A percentile compares a stretch with the other conserved stretches of the same genome.
phyloP scores from a whole-genome alignment of 1,284 basidiomycete species.

The Fomitopsis betulina region DNA sequence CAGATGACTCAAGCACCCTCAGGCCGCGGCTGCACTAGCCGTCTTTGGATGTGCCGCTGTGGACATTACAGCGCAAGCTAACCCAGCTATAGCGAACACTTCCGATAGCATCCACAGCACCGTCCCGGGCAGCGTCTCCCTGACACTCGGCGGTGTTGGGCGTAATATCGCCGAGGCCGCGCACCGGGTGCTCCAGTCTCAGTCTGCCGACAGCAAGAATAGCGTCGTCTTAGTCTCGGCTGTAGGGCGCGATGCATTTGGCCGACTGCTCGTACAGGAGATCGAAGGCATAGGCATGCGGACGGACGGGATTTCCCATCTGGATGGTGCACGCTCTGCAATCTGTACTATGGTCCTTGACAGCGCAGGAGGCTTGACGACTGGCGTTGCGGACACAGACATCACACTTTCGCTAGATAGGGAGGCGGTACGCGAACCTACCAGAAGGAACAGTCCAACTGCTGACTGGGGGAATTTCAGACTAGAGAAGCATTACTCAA shows the following conservation, averaged over 20 bases:
- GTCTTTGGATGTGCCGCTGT: slow-evolving; percentile 84
- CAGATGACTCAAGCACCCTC: neutral
- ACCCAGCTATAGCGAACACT: slow-evolving; percentile 24
- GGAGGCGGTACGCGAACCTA: slow-evolving; percentile 37
- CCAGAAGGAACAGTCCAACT: neutral
- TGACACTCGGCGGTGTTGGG: slow-evolving; percentile 88
- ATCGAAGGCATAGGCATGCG: slow-evolving; percentile 68
- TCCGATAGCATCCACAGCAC: slow-evolving; percentile 59
- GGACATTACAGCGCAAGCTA: slow-evolving; percentile 70
- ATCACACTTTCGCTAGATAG: slow-evolving; percentile 54
- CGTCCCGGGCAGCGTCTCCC: slow-evolving; percentile 67
- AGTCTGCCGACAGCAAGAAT: slow-evolving; percentile 27
- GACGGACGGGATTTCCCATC: slow-evolving; percentile 68
- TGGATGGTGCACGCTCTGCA: slow-evolving; percentile 49
- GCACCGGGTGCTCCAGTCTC: slow-evolving; percentile 50
- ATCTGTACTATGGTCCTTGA: slow-evolving; percentile 87
- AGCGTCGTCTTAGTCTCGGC: slow-evolving; percentile 55
- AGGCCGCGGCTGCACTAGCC: slow-evolving; percentile 40
- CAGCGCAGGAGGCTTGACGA: slow-evolving; percentile 63
- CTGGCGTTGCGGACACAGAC: slow-evolving; percentile 91
- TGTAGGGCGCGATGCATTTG: slow-evolving; percentile 68
- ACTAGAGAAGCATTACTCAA: slow-evolving; percentile 38
- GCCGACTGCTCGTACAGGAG: slow-evolving; percentile 55
- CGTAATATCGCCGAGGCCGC: slow-evolving; percentile 93
- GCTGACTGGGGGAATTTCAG: slow-evolving; percentile 21